Evolutionary conservation across 768 basidiomycete species (phyloP).

Genomic region (Kwoniella pini): DNA sequence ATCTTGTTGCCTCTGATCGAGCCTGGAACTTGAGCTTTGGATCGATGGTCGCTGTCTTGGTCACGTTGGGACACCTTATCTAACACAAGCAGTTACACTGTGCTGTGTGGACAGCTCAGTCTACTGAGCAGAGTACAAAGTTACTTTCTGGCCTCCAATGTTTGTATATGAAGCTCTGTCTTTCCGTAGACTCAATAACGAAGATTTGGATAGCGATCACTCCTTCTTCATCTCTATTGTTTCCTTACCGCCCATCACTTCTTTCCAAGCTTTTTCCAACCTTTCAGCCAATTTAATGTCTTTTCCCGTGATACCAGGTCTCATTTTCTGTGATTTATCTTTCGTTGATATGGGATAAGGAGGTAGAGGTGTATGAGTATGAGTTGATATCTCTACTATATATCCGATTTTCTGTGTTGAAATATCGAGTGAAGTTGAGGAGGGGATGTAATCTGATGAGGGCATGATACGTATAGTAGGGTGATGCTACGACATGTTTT

Average conservation of each 20-base stretch:
- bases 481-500: conserved; percentile 32
- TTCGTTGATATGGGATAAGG: conserved; percentile 11
- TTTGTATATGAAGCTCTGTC: too few species aligned
- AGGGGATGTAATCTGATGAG: conserved; percentile 27
- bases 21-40: too few species aligned
- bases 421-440: neutral
- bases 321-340: conserved; percentile 17
- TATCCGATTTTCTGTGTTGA: conserved; percentile 13
- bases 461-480: conserved; percentile 37
- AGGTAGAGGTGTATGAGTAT: conserved; percentile 45
- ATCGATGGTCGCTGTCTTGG: too few species aligned
- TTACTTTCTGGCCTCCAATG: too few species aligned
- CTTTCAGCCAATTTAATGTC: conserved; percentile 37
- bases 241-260: conserved; percentile 11
- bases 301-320: conserved; percentile 42
- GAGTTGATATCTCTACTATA: conserved; percentile 36
- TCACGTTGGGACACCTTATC: too few species aligned
- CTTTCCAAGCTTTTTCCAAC: conserved; percentile 25
- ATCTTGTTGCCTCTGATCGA: too few species aligned
- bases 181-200: neutral
- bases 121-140: too few species aligned
- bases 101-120: too few species aligned
- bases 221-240: conserved; percentile 12
- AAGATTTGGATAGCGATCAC: neutral
- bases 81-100: too few species aligned